These are phyloP conservation scores for Pelargonium fulgidum DNA, from an alignment of 441 rosid genomes.

Conservation along the genomic window DNA sequence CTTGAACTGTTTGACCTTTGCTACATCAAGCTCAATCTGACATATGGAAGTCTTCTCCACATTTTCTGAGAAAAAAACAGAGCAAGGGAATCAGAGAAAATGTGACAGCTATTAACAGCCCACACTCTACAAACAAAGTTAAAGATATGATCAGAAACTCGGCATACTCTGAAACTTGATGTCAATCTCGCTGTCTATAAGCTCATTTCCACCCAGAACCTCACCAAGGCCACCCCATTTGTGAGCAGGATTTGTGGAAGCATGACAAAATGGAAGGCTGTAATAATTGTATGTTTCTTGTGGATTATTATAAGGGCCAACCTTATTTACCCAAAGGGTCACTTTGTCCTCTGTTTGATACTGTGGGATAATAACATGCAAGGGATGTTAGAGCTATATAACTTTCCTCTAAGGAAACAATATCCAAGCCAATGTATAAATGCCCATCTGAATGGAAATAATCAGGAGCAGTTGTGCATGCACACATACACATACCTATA, in stretches of 20 bases:
- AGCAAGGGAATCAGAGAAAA: background rate
- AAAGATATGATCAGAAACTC: constrained; percentile 1
- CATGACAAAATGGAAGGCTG: constrained; percentile 95
- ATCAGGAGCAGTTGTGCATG: no score
- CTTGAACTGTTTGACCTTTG: constrained; percentile 68
- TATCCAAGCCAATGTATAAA: no score
- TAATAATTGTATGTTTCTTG: constrained; percentile 99
- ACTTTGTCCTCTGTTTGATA: constrained; percentile 73
- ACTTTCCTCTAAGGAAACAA: background rate
- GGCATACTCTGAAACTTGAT: constrained; percentile 79
- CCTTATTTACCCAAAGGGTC: constrained; percentile 97
- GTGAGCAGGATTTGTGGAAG: constrained; percentile 53
- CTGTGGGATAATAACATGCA: constrained; percentile 36
- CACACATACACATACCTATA: background rate
- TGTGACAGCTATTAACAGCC: constrained; percentile 1
- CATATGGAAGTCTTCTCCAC: constrained; percentile 63
- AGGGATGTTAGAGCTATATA: background rate
- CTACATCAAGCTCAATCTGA: constrained; percentile 53
- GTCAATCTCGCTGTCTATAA: constrained; percentile 81
- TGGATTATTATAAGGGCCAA: constrained; percentile 99
- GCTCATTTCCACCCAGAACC: constrained; percentile 99
- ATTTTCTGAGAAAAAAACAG: constrained; percentile 34
- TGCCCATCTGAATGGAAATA: background rate
- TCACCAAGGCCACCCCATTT: constrained; percentile 99
- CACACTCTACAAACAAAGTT: constrained; percentile 14